Base-by-base conservation (phyloP, 768 basidiomycete genomes). In the Pleurotus eryngii region DNA sequence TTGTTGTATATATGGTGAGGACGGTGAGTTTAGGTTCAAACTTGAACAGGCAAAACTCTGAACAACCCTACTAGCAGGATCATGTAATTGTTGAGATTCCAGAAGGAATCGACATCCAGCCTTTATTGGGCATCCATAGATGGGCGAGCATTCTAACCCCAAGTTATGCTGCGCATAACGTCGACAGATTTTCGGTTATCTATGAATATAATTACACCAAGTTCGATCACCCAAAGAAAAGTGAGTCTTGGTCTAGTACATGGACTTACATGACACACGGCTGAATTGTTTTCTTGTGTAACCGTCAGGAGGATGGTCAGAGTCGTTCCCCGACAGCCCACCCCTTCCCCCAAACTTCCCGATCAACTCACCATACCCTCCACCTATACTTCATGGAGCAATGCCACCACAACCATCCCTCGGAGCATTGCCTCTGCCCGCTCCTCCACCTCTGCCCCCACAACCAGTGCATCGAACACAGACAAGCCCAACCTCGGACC, bases 41-140 rank as follows among this genome's bases (percentile, higher is more conserved):
- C 43, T 45, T 22, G n/a, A 22, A 45, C 43, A 9, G 14, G 6
- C 14, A 17, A n/a, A n/a, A 45, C 3, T n/a, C 20, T 17, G 22
- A 49, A 20, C 47, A 20, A 24, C 46, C 26, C 22, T 6, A 48
- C 39, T 22, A 54, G 51, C 38, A 54, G 39, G 51, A 42, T 20
- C 39, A 54, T n/a, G 38, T 54, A 12, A 54, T 54, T 22, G 51
- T 54, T 5, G 38, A 54, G 51, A n/a, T 54, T n/a, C 38, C 51
- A 4, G 24, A 54, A 22, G 18, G 42, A 40, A 39, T 42, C 9
- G n/a, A 39, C 15, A 22, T 54, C 37, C n/a, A 54, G 17, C 18
- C 18, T 4, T 30, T 54, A 18, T 39, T 54, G n/a, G 51, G 51
- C n/a, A 39, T 40, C 9, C 51, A 54, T 20, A 40, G 12, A 20